Percentiles rank a stretch among this genome's conserved stretches.
Evolutionary conservation across 2,329 filamentous ascomycete species (phyloP).

Genomic region (Neobulgaria alba): DNA sequence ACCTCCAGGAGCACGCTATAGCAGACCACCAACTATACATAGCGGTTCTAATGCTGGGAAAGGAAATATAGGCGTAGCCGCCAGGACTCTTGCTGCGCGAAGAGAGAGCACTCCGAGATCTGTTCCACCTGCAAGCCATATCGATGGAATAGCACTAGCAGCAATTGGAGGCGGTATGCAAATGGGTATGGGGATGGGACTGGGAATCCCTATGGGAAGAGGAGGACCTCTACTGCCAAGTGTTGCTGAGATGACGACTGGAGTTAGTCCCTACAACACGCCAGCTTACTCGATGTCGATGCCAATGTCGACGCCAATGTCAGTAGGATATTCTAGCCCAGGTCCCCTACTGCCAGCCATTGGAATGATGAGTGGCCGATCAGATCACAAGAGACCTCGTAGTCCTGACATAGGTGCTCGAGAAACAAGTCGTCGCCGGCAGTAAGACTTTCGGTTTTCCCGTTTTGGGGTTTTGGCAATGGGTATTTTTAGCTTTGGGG

Average conservation of each 20-base stretch:
- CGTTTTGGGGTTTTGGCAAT: too few relatives aligned
- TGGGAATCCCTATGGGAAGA: conserved; percentile 20
- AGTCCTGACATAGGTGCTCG: conserved; percentile 40
- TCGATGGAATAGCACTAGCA: conserved; percentile 28
- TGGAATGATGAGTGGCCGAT: conserved; percentile 17
- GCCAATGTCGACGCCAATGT: conserved; percentile 18
- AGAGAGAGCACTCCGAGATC: conserved; percentile 28
- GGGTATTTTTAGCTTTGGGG: too few relatives aligned
- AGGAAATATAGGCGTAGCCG: conserved; percentile 8
- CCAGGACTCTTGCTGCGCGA: conserved; percentile 25
- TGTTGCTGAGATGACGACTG: conserved; percentile 55
- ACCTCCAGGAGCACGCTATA: conserved; percentile 15
- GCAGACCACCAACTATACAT: conserved; percentile 19
- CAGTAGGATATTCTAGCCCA: conserved; percentile 33
- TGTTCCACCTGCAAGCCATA: conserved; percentile 31
- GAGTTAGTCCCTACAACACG: conserved; percentile 52
- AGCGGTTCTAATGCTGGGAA: conserved; percentile 1
- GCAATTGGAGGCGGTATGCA: conserved; percentile 20
- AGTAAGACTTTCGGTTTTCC: conserved; percentile 27
- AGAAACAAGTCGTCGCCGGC: conserved; percentile 39
- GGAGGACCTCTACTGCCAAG: conserved; percentile 42
- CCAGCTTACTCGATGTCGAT: conserved; percentile 41
- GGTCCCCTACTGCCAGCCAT: conserved; percentile 31
- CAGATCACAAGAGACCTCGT: conserved; percentile 40
- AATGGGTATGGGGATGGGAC: conserved; percentile 2